A percentile compares a stretch with the other conserved stretches of the same genome.
Conservation (phyloP, 1,284 basidiomycete genomes). For the Mrakiaceae sp. region DNA sequence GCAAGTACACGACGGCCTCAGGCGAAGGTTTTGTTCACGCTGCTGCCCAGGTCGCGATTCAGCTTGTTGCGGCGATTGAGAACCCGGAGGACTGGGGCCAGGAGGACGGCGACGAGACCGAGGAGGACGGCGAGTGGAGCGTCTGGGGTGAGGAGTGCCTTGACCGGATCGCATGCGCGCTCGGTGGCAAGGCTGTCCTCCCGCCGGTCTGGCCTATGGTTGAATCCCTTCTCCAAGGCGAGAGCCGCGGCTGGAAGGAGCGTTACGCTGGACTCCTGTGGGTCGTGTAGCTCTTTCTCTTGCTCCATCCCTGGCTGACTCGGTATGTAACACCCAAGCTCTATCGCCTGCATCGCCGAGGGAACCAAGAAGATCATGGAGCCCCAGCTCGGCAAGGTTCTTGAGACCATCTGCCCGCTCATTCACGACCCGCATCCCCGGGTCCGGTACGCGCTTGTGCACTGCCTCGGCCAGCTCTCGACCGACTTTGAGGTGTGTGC, state of each 20-base stretch:
- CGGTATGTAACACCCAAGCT: not conserved
- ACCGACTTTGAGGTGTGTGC: constrained; percentile 57
- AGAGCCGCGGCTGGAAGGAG: constrained; percentile 48
- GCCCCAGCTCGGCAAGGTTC: constrained; percentile 60
- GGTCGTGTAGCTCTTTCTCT: constrained; percentile 15
- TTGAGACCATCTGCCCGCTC: constrained; percentile 62
- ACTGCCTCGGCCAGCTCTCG: constrained; percentile 74
- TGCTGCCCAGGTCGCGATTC: constrained; percentile 25
- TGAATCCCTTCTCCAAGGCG: constrained; percentile 60
- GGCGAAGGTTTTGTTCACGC: constrained; percentile 18
- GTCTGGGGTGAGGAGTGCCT: constrained; percentile 65
- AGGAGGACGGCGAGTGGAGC: constrained; percentile 61
- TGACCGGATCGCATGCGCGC: constrained; percentile 59
- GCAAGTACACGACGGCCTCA: constrained; percentile 23
- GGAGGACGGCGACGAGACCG: constrained; percentile 52
- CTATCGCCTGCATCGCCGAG: constrained; percentile 63
- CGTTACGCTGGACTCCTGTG: constrained; percentile 64
- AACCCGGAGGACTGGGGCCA: constrained; percentile 47
- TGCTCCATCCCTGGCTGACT: constrained; percentile 9
- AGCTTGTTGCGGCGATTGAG: constrained; percentile 25
- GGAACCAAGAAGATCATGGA: constrained; percentile 50
- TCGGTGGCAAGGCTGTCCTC: constrained; percentile 53
- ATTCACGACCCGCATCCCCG: constrained; percentile 66
- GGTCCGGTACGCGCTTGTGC: constrained; percentile 71
- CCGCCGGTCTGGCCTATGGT: constrained; percentile 65